A percentile compares a stretch with the other conserved stretches of the same genome.
Evolutionary conservation across 345 rosid species (phyloP).

Genomic region (Eutrema heterophyllum): DNA sequence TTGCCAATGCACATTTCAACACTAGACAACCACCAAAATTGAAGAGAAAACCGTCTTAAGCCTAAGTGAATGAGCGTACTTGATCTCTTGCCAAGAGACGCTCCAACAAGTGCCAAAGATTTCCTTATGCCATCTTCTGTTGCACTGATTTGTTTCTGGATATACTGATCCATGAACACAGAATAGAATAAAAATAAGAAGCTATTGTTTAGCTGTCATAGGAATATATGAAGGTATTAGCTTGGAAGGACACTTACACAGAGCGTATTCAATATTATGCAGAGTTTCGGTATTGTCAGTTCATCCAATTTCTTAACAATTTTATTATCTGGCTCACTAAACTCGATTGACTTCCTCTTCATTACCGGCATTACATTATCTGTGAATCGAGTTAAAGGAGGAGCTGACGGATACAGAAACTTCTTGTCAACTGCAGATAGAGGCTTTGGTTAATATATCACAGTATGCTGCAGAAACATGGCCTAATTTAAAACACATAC

Average conservation of each 20-base stretch:
- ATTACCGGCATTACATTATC: constrained; percentile 55
- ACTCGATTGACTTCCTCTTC: constrained; percentile 57
- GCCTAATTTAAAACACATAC: background rate
- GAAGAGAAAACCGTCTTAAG: constrained; percentile 33
- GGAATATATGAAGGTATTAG: constrained; percentile 7
- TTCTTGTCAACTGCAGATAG: constrained; percentile 70
- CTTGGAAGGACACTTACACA: constrained; percentile 45
- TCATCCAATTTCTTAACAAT: constrained; percentile 49
- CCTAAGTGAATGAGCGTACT: constrained; percentile 18
- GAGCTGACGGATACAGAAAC: constrained; percentile 67
- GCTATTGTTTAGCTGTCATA: background rate
- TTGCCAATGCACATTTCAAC: constrained; percentile 1
- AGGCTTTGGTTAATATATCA: constrained; percentile 18
- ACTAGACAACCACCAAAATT: background rate
- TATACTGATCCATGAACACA: constrained; percentile 51
- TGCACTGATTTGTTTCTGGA: constrained; percentile 61
- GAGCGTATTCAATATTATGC: constrained; percentile 86
- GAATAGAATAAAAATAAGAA: background rate
- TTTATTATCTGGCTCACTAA: constrained; percentile 43
- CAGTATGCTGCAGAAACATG: constrained; percentile 1
- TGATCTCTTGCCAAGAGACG: constrained; percentile 34
- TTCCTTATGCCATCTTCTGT: constrained; percentile 77
- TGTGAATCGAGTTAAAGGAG: constrained; percentile 89
- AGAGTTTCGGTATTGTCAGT: constrained; percentile 69
- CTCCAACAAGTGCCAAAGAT: constrained; percentile 55